phyloP scores from a whole-genome alignment of 768 basidiomycete species.

The Naganishia onofrii region DNA sequence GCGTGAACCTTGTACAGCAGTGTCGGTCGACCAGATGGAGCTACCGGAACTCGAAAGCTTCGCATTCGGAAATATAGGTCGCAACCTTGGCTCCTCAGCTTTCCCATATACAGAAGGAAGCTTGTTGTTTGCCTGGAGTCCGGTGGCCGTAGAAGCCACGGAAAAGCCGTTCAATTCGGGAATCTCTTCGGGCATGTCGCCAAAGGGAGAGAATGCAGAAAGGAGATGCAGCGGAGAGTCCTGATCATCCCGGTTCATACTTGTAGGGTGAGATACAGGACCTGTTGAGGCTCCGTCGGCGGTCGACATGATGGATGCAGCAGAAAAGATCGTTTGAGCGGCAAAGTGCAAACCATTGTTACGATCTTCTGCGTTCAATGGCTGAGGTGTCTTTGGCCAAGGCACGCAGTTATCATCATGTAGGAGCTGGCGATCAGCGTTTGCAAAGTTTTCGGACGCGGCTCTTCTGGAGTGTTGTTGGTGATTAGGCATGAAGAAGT shows the following conservation, averaged over 20 bases:
- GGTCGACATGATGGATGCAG: background rate
- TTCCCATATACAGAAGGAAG: background rate
- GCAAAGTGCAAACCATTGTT: background rate
- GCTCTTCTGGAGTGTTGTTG: background rate
- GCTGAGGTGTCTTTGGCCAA: slow-evolving; percentile 3
- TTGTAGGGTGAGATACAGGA: background rate
- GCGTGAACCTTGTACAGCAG: background rate
- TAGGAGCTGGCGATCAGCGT: background rate
- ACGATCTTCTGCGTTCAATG: background rate
- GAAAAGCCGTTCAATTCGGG: background rate
- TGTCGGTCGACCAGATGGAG: slow-evolving; percentile 10
- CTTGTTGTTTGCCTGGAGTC: background rate
- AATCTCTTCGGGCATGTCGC: background rate
- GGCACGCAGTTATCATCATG: background rate
- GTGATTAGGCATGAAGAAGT: slow-evolving; percentile 7
- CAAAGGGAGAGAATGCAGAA: background rate
- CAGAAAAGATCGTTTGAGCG: background rate
- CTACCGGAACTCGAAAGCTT: slow-evolving; percentile 36
- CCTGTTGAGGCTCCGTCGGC: background rate
- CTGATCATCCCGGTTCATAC: background rate
- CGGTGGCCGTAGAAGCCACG: background rate
- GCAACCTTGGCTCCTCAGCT: background rate
- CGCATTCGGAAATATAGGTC: slow-evolving; percentile 1
- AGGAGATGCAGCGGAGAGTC: background rate
- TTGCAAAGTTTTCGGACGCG: background rate